These are phyloP conservation scores for Mycena rebaudengoi DNA, from an alignment of 768 basidiomycete genomes.

Conservation along the genomic window DNA sequence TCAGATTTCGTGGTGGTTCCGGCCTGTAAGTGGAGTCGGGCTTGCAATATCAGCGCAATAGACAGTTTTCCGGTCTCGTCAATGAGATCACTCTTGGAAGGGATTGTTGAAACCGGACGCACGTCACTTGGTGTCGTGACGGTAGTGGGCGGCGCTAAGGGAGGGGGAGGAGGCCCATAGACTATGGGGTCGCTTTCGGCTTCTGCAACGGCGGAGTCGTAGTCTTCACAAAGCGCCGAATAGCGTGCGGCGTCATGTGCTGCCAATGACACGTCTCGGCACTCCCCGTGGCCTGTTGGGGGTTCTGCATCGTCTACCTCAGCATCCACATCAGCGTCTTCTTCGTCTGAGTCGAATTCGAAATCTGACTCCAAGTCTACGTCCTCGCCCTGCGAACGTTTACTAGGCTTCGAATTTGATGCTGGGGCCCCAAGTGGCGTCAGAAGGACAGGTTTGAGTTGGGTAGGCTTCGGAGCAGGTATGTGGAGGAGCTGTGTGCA, in stretches of 20 bases:
- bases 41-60: conserved; percentile 1
- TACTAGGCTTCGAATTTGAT: neutral
- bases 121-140: neutral
- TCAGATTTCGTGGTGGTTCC: conserved; percentile 1
- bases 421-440: neutral
- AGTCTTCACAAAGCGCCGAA: conserved; percentile 21
- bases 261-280: neutral
- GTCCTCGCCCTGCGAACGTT: too few relatives aligned
- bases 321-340: neutral
- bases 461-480: conserved; percentile 7
- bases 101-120: neutral
- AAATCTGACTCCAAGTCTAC: neutral
- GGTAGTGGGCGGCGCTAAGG: neutral
- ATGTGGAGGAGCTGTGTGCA: conserved; percentile 27
- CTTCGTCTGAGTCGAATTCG: neutral
- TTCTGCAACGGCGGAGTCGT: neutral
- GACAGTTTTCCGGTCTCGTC: neutral
- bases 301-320: neutral
- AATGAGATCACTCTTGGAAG: neutral
- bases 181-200: neutral
- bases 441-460: neutral
- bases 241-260: conserved; percentile 19
- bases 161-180: neutral
- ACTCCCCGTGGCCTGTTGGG: neutral
- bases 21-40: conserved; percentile 5